Evolutionary conservation across 2,329 filamentous ascomycete genomes (phyloP), one percentile per base, ranked within the genome.

Genomic region (Cladosporium sp.): DNA sequence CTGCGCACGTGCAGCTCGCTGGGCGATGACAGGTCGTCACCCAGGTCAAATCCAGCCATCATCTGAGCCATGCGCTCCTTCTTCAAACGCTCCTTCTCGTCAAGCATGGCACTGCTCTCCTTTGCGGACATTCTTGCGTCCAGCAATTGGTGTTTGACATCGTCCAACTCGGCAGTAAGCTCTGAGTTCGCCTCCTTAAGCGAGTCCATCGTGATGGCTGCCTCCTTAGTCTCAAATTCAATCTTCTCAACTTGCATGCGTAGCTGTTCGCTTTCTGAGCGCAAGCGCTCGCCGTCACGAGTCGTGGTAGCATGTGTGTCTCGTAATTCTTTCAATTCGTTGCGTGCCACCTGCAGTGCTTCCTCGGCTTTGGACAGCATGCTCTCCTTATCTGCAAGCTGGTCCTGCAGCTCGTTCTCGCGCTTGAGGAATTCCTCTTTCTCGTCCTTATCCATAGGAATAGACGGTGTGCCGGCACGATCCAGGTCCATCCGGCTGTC

Each of bases 41-140:
- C 94, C 37, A 99, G 86, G 74, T 99, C 94, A 73, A 99, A 98
- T 3, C 94, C 93, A 66, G 95, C 95, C 94, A 99, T 97, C 95
- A 99, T 99, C 85, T 97, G 91, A 52, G 95, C 95, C 95, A 99
- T 99, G 80, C 96, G 95, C 81, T 99, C 95, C 0, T 93, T 92
- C 85, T 99, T 99, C 82, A 93, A 93, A 84, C 93, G 94, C 80
- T 98, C 96, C 84, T 99, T 99, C 80, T 98, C 95, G 72, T 98
- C 94, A 23, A 96, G 82, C 18, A 92, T 90, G 10, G 93, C 93
- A 53, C 88, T 93, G 1, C 91, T 94, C 80, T 98, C 95, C 81
- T 95, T 96, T 65, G 94, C 93, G 71, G 89, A 95, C 91, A 98
- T 97, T 82, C 94, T 94, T 56, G 95, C 93, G 77, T 98, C 93